These are phyloP conservation scores for Limtongozyma cylindracea DNA, from an alignment of 805 yeast genomes.

Conservation along the genomic window DNA sequence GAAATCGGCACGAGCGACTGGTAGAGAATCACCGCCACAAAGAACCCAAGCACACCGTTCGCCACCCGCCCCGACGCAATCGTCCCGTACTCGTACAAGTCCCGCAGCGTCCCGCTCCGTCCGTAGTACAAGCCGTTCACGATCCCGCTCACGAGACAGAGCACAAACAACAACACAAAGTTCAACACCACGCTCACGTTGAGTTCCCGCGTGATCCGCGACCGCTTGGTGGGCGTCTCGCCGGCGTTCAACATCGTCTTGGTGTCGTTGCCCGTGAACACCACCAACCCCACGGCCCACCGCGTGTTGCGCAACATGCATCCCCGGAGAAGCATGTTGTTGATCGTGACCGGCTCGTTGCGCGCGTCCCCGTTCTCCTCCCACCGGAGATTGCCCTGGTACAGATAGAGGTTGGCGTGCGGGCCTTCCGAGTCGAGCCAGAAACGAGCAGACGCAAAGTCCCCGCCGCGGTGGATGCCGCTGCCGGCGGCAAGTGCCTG, in stretches of 20 bases:
- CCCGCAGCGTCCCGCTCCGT: conserved; percentile 20
- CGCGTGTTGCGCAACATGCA: conserved; percentile 58
- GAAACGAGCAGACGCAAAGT: conserved; percentile 14
- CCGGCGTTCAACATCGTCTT: conserved; percentile 69
- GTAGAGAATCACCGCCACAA: conserved; percentile 47
- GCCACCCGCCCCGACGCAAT: conserved; percentile 27
- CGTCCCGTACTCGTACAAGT: conserved; percentile 45
- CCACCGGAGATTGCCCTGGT: conserved; percentile 36
- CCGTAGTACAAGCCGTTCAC: conserved; percentile 45
- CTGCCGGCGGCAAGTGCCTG: conserved; percentile 44
- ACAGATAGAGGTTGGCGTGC: conserved; percentile 50
- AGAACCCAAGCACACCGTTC: conserved; percentile 43
- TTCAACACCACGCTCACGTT: conserved; percentile 46
- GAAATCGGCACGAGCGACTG: conserved; percentile 68
- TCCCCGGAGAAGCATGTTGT: conserved; percentile 50
- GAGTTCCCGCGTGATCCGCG: conserved; percentile 48
- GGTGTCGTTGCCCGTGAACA: conserved; percentile 57
- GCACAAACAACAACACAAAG: conserved; percentile 31
- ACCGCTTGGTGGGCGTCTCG: conserved; percentile 51
- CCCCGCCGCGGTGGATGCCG: conserved; percentile 11
- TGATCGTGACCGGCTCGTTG: conserved; percentile 44
- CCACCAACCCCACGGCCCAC: conserved; percentile 61
- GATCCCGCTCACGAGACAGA: conserved; percentile 48
- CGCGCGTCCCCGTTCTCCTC: conserved; percentile 2
- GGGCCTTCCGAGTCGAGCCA: conserved; percentile 73